Conservation (phyloP, 805 yeast genomes). For the Lachancea dasiensis region DNA sequence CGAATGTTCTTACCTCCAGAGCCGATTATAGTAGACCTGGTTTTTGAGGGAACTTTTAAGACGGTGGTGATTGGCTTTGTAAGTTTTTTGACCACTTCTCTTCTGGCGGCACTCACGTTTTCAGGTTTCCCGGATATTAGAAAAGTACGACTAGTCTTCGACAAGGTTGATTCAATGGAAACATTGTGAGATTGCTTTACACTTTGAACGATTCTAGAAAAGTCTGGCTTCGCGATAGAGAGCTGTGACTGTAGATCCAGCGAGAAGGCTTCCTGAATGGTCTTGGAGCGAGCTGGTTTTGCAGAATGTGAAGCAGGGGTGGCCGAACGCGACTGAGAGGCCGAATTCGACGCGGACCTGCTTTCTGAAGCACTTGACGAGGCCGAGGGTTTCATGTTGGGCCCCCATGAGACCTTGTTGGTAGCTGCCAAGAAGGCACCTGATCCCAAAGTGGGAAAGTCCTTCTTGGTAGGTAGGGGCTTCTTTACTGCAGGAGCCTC, state of each 20-base stretch:
- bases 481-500: slow-evolving; percentile 12
- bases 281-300: slow-evolving; percentile 49
- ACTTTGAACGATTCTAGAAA: slow-evolving; percentile 57
- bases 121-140: slow-evolving; percentile 70
- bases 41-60: slow-evolving; percentile 66
- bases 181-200: slow-evolving; percentile 54
- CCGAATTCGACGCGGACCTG: slow-evolving; percentile 12
- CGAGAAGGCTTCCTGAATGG: slow-evolving; percentile 73
- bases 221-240: slow-evolving; percentile 56
- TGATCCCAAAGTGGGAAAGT: slow-evolving; percentile 63
- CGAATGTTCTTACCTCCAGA: slow-evolving; percentile 76
- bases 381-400: slow-evolving; percentile 40
- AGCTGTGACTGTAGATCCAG: slow-evolving; percentile 65
- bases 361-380: slow-evolving; percentile 13
- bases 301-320: slow-evolving; percentile 24
- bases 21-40: slow-evolving; percentile 79
- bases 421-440: slow-evolving; percentile 31
- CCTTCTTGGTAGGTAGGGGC: slow-evolving; percentile 34
- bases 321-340: slow-evolving; percentile 19
- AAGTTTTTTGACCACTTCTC: slow-evolving; percentile 67
- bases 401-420: slow-evolving; percentile 38
- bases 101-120: slow-evolving; percentile 62
- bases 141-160: slow-evolving; percentile 75
- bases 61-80: slow-evolving; percentile 63
- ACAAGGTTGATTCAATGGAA: slow-evolving; percentile 75